Base-by-base conservation (phyloP, 257 asterid genomes). In the Verbena officinalis region DNA sequence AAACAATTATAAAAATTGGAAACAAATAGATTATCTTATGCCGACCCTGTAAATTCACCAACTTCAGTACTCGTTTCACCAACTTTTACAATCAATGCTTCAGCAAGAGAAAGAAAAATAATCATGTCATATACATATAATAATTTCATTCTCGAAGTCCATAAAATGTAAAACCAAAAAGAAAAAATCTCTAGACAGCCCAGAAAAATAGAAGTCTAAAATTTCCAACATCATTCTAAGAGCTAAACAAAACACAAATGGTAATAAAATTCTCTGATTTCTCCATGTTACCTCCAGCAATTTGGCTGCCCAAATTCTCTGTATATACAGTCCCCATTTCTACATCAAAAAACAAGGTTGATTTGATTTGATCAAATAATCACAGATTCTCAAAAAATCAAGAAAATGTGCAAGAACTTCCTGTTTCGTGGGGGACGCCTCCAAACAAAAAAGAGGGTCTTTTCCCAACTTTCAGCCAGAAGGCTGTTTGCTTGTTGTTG, bases 261-360 rank as follows among this genome's bases (percentile, higher is more conserved):
- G 72, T 49, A 69, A 69, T 60, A 70, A 66, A 67, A 67, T 59
- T 62, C 66, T 27, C 33, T 27, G 33, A 27, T 27, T 27, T 27
- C 65, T 73, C 69, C 66, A 72, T 48, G 55, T 19, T 67, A 65
- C 62, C 70, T 59, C 75, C 78, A 68, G 64, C 43, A 54, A n/a
- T 49, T 62, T 65, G 80, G 65, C 75, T 68, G 71, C 66, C 75
- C 77, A 66, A n/a, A 72, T 70, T 80, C 81, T 80, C 79, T 81
- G 70, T 81, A 81, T 81, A 72, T 76, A 83, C 86, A 85, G 76
- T 76, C 88, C 81, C 69, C 56, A 66, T 52, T 63, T 58, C 40
- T 4, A 36, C 40, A 36, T 36, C 40, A 36, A 36, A 36, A 36
- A 36, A 36, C 40, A 36, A 36, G 40, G 9, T 36, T 36, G 40